Evolutionary conservation across 768 basidiomycete genomes (phyloP).

Genomic region (Auricularia sp.): DNA sequence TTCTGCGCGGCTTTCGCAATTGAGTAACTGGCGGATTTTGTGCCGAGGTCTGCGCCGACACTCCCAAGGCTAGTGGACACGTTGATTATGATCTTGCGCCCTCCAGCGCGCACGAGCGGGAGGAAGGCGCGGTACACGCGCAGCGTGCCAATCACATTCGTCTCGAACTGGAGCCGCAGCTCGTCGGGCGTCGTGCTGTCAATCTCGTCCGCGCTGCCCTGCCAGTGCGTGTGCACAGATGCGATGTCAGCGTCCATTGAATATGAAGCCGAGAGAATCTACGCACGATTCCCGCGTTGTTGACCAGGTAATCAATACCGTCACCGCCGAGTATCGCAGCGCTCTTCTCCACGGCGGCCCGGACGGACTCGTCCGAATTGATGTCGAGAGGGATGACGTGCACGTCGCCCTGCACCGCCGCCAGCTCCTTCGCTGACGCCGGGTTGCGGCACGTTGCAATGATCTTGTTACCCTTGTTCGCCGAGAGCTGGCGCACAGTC

Average conservation of each 20-base stretch:
- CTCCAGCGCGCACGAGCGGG: slow-evolving; percentile 24
- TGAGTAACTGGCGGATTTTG: slow-evolving; percentile 22
- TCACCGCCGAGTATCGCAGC: slow-evolving; percentile 18
- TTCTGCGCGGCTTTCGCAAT: slow-evolving; percentile 31
- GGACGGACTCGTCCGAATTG: slow-evolving; percentile 18
- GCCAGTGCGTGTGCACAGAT: not conserved
- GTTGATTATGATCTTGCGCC: slow-evolving; percentile 27
- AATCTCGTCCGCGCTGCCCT: not conserved
- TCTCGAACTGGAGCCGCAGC: slow-evolving; percentile 17
- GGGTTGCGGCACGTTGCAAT: slow-evolving; percentile 19
- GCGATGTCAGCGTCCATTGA: not conserved
- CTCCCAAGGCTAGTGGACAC: slow-evolving; percentile 24
- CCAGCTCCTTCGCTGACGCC: slow-evolving; percentile 12
- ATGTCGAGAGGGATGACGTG: slow-evolving; percentile 27
- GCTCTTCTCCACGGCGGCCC: slow-evolving; percentile 15
- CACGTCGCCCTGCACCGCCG: slow-evolving; percentile 17
- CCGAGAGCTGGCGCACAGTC: slow-evolving; percentile 11
- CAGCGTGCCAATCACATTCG: slow-evolving; percentile 28
- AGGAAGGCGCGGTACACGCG: slow-evolving; percentile 25
- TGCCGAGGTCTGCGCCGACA: slow-evolving; percentile 22
- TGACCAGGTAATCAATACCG: slow-evolving; percentile 32
- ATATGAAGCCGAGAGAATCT: not conserved
- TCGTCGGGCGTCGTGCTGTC: slow-evolving; percentile 6
- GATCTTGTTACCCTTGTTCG: slow-evolving; percentile 13
- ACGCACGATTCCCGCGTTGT: slow-evolving; percentile 30